A percentile compares a stretch with the other conserved stretches of the same genome.
Conservation (phyloP, 169 alveolate genomes). For the Eimeria zaria region DNA sequence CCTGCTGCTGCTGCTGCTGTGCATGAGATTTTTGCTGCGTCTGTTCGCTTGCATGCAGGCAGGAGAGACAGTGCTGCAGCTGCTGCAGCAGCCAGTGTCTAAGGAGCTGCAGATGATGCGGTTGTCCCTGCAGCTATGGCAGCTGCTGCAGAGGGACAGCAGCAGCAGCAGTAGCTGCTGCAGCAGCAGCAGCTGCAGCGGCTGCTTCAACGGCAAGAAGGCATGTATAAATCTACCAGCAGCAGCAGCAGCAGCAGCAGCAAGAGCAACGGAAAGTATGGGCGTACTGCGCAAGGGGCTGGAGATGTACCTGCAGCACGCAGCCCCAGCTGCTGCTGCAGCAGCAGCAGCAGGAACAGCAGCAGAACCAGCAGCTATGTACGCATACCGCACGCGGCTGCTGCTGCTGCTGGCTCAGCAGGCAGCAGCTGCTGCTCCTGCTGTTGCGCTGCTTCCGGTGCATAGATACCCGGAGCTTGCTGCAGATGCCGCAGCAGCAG, state of each 20-base stretch:
- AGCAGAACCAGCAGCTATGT: slow-evolving; percentile 30
- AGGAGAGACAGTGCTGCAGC: slow-evolving; percentile 19
- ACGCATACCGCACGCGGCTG: slow-evolving; percentile 31
- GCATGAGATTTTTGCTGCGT: background rate
- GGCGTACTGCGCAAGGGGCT: background rate
- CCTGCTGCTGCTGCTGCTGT: background rate
- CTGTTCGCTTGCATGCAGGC: slow-evolving; percentile 34
- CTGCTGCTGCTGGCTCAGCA: slow-evolving; percentile 63
- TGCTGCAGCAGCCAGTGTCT: slow-evolving; percentile 21
- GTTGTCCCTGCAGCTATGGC: slow-evolving; percentile 38
- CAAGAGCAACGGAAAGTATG: slow-evolving; percentile 9
- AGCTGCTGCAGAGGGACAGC: slow-evolving; percentile 33
- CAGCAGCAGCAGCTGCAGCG: slow-evolving; percentile 31
- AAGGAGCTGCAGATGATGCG: slow-evolving; percentile 61
- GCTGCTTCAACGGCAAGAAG: background rate
- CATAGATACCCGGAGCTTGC: slow-evolving; percentile 53
- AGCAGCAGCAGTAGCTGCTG: slow-evolving; percentile 13
- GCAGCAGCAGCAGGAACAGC: slow-evolving; percentile 32
- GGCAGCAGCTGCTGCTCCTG: slow-evolving; percentile 27
- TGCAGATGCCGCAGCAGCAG: slow-evolving; percentile 54
- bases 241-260: slow-evolving; percentile 56
- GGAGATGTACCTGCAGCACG: slow-evolving; percentile 53
- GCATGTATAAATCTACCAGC: slow-evolving; percentile 5
- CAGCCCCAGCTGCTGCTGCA: slow-evolving; percentile 22
- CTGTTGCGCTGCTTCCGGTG: slow-evolving; percentile 41